Percentiles rank a stretch among this genome's conserved stretches.
Evolutionary conservation across 306 rosid genomes (phyloP).

Genomic region (Inga leiocalycina): DNA sequence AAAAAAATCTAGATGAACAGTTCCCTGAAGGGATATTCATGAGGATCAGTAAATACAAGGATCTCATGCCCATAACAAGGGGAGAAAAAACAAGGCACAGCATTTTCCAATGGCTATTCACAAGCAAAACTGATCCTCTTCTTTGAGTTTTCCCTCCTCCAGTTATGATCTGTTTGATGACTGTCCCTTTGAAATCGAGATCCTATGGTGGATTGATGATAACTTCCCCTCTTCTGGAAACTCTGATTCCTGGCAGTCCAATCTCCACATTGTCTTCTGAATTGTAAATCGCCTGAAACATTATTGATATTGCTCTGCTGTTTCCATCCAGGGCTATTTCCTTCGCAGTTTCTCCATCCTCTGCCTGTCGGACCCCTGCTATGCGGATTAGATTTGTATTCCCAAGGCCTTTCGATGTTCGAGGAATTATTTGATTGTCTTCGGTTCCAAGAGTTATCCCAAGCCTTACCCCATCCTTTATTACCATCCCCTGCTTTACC

Average conservation of each 20-base stretch:
- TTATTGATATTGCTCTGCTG: slow-evolving; percentile 32
- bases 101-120: slow-evolving; percentile 31
- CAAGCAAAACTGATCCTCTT: slow-evolving; percentile 46
- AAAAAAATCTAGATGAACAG: slow-evolving; percentile 7
- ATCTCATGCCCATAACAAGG: slow-evolving; percentile 1
- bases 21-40: slow-evolving; percentile 7
- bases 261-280: slow-evolving; percentile 34
- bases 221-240: slow-evolving; percentile 42
- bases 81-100: slow-evolving; percentile 6
- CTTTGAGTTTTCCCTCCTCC: slow-evolving; percentile 50
- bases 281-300: slow-evolving; percentile 43
- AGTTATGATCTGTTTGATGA: slow-evolving; percentile 39
- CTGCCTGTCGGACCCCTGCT: slow-evolving; percentile 38
- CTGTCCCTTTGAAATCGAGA: slow-evolving; percentile 50
- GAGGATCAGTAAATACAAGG: slow-evolving; percentile 6
- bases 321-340: slow-evolving; percentile 46
- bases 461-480: slow-evolving; percentile 46
- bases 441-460: slow-evolving; percentile 44
- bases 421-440: slow-evolving; percentile 34
- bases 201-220: slow-evolving; percentile 28
- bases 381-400: slow-evolving; percentile 33
- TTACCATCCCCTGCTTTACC: slow-evolving; percentile 29
- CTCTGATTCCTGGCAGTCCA: slow-evolving; percentile 40
- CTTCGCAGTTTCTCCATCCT: slow-evolving; percentile 43
- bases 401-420: slow-evolving; percentile 43